These are phyloP conservation scores for Nicotiana otophora DNA, from an alignment of 257 asterid genomes.

Conservation along the genomic window DNA sequence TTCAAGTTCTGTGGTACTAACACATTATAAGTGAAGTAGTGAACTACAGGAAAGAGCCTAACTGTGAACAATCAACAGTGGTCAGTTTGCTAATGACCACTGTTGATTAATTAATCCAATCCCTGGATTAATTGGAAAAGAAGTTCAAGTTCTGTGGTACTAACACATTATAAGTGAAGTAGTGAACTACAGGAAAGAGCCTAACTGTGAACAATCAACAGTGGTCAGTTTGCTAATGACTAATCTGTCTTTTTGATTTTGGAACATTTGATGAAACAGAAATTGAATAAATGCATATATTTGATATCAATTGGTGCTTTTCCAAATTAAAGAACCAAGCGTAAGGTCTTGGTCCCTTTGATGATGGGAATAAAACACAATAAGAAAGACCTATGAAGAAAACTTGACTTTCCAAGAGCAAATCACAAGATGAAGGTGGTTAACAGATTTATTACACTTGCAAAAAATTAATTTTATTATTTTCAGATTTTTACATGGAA, in stretches of 20 bases:
- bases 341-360: neutral
- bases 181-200: neutral
- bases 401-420: neutral
- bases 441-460: neutral
- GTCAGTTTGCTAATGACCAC: neutral
- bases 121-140: neutral
- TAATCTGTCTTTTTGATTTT: neutral
- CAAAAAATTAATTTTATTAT: conserved; percentile 7
- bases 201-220: neutral
- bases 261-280: neutral
- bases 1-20: neutral
- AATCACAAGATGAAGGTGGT: neutral
- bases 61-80: neutral
- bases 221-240: neutral
- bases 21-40: neutral
- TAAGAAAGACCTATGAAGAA: neutral
- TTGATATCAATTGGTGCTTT: neutral
- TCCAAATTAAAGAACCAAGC: neutral
- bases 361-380: neutral
- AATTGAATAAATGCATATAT: neutral
- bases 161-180: neutral
- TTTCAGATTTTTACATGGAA: conserved; percentile 86
- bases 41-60: neutral
- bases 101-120: no score
- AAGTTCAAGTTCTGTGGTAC: neutral